Percentiles rank a stretch among this genome's conserved stretches.
These are phyloP conservation scores for Cryptococcus sp. DNA, from an alignment of 1,284 basidiomycete species.

Conservation along the genomic window DNA sequence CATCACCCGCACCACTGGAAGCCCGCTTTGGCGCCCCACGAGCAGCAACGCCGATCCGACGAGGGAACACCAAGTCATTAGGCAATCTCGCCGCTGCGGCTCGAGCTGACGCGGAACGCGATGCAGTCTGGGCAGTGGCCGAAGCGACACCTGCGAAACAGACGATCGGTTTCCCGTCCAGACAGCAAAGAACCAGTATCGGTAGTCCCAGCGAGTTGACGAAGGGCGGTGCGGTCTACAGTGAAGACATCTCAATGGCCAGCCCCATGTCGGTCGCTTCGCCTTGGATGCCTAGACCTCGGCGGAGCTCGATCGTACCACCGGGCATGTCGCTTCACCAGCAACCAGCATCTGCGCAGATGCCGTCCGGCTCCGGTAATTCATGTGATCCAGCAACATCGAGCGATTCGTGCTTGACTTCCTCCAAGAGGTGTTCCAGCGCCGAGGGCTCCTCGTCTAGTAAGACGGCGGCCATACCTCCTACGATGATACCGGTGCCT, in stretches of 20 bases:
- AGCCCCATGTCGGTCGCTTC: slow-evolving; percentile 30
- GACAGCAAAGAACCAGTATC: slow-evolving; percentile 34
- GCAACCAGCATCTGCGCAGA: slow-evolving; percentile 3
- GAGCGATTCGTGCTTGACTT: slow-evolving; percentile 1
- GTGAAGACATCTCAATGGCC: slow-evolving; percentile 47
- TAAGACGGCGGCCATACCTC: slow-evolving; percentile 15
- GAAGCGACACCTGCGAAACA: slow-evolving; percentile 36
- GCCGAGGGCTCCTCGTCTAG: slow-evolving; percentile 3
- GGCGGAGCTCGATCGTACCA: slow-evolving; percentile 29
- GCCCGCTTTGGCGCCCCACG: slow-evolving; percentile 15
- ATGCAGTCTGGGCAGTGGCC: slow-evolving; percentile 7
- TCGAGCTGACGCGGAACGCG: slow-evolving; percentile 28
- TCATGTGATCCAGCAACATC: slow-evolving; percentile 6
- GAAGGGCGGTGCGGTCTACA: slow-evolving; percentile 19
- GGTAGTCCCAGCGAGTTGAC: slow-evolving; percentile 44
- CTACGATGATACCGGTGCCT: slow-evolving; percentile 41
- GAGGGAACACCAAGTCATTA: slow-evolving; percentile 45
- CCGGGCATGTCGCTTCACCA: not conserved
- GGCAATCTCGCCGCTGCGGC: slow-evolving; percentile 43
- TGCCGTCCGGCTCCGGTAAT: not conserved
- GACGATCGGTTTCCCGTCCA: slow-evolving; percentile 7
- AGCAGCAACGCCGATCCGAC: slow-evolving; percentile 29
- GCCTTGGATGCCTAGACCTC: slow-evolving; percentile 31
- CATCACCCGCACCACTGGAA: slow-evolving; percentile 24
- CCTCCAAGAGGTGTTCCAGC: slow-evolving; percentile 1